Evolutionary conservation across 1,284 basidiomycete genomes (phyloP), one percentile per base, ranked within the genome.

Genomic region (Malassezia equina): DNA sequence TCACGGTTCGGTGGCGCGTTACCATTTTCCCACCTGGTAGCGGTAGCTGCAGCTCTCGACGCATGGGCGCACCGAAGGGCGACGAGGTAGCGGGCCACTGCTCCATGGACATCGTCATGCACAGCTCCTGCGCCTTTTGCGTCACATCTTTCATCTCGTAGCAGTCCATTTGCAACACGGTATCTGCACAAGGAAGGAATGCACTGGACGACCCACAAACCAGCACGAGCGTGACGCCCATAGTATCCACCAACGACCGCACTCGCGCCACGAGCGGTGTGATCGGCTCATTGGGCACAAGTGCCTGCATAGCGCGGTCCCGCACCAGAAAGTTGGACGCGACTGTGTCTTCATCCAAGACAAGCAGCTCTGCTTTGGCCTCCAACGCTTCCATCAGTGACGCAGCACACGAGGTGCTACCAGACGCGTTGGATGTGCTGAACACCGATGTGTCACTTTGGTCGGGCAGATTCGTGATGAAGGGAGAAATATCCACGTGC

Each of bases 241-340:
- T 44, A 23, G 24, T 23, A 1, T 27, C 36, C 12, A 53, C 51
- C n/a, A 57, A 17, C 9, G 52, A 33, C 2, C 47, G 40, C 19
- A 44, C 51, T 9, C 47, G 50, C 12, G 28, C 43, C 34, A 47
- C 59, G 7, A 60, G 45, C 17, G 59, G 59, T 11, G 50, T 49
- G 28, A 60, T 60, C 4, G 59, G 55, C 50, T 60, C 59, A n/a
- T 47, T 25, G 3, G 45, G 45, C 27, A 60, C 51, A 15, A 60
- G 47, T 36, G 33, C 15, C 19, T 43, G 36, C 59, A 60, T 60
- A 1, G 36, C 19, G 3, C 27, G 19, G 13, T 57, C 53, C 25
- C 59, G 54, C n/a, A 51, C 44, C 1, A 60, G 46, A 19, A 52
- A 60, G 48, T 60, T 60, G 24, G 55, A 49, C 19, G 59, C 59